Evolutionary conservation across 108 stramenopile genomes (phyloP).

Genomic region (Schizochytrium sp.): DNA sequence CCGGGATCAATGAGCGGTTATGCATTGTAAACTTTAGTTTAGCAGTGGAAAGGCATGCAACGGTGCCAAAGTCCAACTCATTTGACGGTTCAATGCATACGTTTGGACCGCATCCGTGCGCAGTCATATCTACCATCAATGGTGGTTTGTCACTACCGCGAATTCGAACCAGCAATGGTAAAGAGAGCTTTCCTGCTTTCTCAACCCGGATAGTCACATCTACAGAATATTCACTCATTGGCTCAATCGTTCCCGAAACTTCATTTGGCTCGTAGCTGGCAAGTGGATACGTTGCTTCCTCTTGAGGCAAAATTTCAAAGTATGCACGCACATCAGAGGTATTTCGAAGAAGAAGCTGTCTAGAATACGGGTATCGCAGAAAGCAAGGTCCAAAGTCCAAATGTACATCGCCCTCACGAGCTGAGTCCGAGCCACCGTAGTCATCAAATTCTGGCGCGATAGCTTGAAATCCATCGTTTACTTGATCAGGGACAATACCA

Average conservation of each 20-base stretch:
- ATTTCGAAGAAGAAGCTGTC: constrained; percentile 71
- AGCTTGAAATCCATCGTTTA: neutral
- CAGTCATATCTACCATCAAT: constrained; percentile 68
- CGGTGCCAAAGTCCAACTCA: constrained; percentile 74
- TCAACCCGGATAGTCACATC: constrained; percentile 69
- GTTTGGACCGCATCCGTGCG: constrained; percentile 71
- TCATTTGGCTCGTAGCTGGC: constrained; percentile 62
- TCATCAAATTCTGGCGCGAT: neutral
- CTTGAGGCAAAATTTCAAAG: constrained; percentile 74
- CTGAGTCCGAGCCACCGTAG: neutral
- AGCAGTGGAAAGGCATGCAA: constrained; percentile 71
- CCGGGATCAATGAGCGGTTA: constrained; percentile 74
- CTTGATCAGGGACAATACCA: neutral
- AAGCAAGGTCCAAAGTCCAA: constrained; percentile 72
- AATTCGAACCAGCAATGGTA: constrained; percentile 71
- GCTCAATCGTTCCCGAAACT: constrained; percentile 63
- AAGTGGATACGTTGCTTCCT: constrained; percentile 54
- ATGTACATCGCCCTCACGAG: constrained; percentile 59
- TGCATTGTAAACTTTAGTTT: constrained; percentile 63
- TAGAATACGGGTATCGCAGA: constrained; percentile 75
- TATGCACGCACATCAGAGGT: constrained; percentile 67
- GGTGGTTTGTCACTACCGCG: constrained; percentile 76
- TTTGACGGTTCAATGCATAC: constrained; percentile 63
- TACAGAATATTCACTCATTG: constrained; percentile 60
- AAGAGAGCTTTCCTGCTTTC: constrained; percentile 72